These are phyloP conservation scores for Plasmodium malariae DNA, from an alignment of 169 alveolate genomes.

Conservation along the genomic window DNA sequence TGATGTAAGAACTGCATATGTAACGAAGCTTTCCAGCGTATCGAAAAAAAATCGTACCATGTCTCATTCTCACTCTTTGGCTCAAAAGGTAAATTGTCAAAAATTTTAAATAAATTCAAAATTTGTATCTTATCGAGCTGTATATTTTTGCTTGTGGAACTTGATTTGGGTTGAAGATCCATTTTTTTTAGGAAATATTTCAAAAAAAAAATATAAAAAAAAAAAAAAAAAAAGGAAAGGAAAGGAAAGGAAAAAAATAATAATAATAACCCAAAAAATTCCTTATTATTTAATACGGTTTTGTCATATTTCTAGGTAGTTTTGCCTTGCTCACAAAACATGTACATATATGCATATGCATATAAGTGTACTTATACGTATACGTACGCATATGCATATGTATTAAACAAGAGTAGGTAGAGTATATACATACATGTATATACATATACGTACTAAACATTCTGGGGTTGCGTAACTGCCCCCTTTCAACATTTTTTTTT, in stretches of 20 bases:
- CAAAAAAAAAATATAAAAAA: background rate
- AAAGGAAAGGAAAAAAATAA: background rate
- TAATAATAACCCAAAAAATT: background rate
- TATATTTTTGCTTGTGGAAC: slow-evolving; percentile 31
- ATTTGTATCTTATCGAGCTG: slow-evolving; percentile 57
- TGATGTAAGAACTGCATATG: too few species aligned
- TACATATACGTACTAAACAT: background rate
- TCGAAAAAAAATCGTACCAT: slow-evolving; percentile 19
- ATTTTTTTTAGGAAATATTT: slow-evolving; percentile 18
- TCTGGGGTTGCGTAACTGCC: too few species aligned
- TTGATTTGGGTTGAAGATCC: slow-evolving; percentile 2
- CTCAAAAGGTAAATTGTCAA: slow-evolving; percentile 63
- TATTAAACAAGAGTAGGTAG: too few species aligned
- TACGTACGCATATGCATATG: too few species aligned
- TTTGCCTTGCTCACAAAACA: background rate
- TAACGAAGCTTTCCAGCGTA: background rate
- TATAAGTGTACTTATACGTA: background rate
- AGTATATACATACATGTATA: too few species aligned
- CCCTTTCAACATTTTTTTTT: too few species aligned
- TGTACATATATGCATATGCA: background rate
- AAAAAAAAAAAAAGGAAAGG: background rate
- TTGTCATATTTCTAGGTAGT: background rate
- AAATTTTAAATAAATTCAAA: slow-evolving; percentile 45
- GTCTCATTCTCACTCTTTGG: slow-evolving; percentile 59
- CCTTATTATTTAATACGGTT: background rate